Conservation (phyloP, 2,329 filamentous ascomycete genomes). For the Aspergillus ochraceus region DNA sequence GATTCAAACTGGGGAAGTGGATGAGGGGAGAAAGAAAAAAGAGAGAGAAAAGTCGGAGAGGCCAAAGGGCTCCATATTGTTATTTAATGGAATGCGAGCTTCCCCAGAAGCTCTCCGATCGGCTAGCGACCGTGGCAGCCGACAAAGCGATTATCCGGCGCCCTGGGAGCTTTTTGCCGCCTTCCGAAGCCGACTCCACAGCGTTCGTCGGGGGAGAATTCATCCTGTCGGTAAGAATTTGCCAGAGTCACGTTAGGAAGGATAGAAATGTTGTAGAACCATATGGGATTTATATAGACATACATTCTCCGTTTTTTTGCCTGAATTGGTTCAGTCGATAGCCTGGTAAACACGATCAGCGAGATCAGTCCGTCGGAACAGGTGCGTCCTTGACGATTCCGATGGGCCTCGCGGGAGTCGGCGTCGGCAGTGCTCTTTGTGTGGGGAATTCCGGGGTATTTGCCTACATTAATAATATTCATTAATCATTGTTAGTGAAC, state of each 20-base stretch:
- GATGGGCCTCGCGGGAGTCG: too few relatives aligned
- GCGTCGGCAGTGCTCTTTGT: too few relatives aligned
- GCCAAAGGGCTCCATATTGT: conserved; percentile 16
- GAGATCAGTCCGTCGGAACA: too few relatives aligned
- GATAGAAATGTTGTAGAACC: background rate
- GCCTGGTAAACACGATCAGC: too few relatives aligned
- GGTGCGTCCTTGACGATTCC: too few relatives aligned
- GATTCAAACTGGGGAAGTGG: conserved; percentile 6
- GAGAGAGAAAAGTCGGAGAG: conserved; percentile 10
- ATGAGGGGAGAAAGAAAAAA: conserved; percentile 4
- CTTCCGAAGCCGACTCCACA: conserved; percentile 17
- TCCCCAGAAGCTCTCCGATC: conserved; percentile 15
- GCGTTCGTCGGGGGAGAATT: background rate
- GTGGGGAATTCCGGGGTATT: too few relatives aligned
- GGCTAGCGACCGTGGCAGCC: conserved; percentile 24
- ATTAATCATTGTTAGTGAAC: too few relatives aligned
- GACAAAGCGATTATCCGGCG: conserved; percentile 30
- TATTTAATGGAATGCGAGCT: conserved; percentile 1
- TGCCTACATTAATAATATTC: too few relatives aligned
- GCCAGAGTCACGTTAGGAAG: background rate
- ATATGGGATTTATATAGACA: background rate
- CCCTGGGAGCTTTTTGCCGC: conserved; percentile 12
- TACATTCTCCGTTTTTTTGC: too few relatives aligned
- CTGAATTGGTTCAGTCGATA: too few relatives aligned
- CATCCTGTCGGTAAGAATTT: background rate